Conservation (phyloP, 306 rosid species). For the Rubus parviflorus region DNA sequence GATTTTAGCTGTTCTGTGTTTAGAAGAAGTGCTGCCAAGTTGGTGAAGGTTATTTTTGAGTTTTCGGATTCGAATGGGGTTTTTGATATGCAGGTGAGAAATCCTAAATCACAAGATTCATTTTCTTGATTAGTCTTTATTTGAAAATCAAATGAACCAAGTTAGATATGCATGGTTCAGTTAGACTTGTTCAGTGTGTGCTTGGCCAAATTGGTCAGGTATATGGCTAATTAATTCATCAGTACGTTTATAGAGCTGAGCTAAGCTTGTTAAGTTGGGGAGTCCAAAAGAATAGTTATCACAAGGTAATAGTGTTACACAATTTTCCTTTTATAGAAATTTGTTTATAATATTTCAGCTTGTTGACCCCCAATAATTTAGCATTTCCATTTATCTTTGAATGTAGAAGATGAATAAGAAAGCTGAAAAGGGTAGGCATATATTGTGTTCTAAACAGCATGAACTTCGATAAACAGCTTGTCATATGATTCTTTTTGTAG, state of each 20-base stretch:
- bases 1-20: slow-evolving; percentile 59
- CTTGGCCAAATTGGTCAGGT: not conserved
- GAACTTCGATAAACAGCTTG: not conserved
- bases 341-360: too few relatives aligned
- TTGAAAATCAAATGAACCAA: not conserved
- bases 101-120: not conserved
- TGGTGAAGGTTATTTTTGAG: slow-evolving; percentile 36
- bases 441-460: not conserved
- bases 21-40: slow-evolving; percentile 46
- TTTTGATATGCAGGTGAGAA: slow-evolving; percentile 68
- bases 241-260: too few relatives aligned
- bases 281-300: too few relatives aligned
- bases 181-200: not conserved
- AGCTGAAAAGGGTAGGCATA: not conserved
- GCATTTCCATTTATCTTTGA: too few relatives aligned
- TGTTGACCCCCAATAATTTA: too few relatives aligned
- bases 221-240: not conserved
- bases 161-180: not conserved
- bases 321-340: too few relatives aligned
- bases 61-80: slow-evolving; percentile 29
- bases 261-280: not conserved
- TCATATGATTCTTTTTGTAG: slow-evolving; percentile 29
- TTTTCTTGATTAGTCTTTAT: not conserved
- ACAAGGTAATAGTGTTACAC: too few relatives aligned
- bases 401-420: too few relatives aligned